Evolutionary conservation across 2,329 filamentous ascomycete genomes (phyloP).

Genomic region (Cladosporium sp.): DNA sequence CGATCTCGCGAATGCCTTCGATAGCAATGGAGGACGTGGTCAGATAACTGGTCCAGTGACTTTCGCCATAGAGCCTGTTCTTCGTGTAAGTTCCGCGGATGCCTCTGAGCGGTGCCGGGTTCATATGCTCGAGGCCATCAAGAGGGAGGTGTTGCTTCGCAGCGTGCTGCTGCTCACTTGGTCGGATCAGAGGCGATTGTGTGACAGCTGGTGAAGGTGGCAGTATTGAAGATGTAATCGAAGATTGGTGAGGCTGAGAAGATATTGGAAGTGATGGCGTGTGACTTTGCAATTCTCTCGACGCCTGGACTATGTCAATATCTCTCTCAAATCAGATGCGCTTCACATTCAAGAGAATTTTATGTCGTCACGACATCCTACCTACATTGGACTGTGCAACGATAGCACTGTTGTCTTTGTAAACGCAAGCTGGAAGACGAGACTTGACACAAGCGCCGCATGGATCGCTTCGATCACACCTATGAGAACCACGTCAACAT

Average conservation of each 20-base stretch:
- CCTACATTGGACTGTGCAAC: background rate
- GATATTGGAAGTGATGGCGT: background rate
- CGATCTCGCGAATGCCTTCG: conserved; percentile 5
- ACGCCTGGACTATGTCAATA: background rate
- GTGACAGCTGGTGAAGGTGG: conserved; percentile 5
- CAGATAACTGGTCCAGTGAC: conserved; percentile 7
- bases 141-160: background rate
- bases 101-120: background rate
- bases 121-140: background rate
- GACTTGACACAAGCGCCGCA: conserved; percentile 8
- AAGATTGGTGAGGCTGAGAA: background rate
- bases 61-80: conserved; percentile 3
- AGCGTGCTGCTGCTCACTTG: background rate
- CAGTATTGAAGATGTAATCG: background rate
- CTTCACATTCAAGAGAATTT: too few relatives aligned
- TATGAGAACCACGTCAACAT: background rate
- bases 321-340: too few relatives aligned
- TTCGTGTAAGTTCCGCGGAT: conserved; percentile 3
- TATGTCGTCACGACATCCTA: background rate
- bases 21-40: conserved; percentile 4
- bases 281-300: background rate
- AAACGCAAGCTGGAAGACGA: conserved; percentile 1
- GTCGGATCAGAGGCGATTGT: background rate
- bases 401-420: conserved; percentile 1
- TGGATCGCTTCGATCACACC: conserved; percentile 6